phyloP scores from a whole-genome alignment of 352 stramenopile genomes.

The Pythium utonaiense region DNA sequence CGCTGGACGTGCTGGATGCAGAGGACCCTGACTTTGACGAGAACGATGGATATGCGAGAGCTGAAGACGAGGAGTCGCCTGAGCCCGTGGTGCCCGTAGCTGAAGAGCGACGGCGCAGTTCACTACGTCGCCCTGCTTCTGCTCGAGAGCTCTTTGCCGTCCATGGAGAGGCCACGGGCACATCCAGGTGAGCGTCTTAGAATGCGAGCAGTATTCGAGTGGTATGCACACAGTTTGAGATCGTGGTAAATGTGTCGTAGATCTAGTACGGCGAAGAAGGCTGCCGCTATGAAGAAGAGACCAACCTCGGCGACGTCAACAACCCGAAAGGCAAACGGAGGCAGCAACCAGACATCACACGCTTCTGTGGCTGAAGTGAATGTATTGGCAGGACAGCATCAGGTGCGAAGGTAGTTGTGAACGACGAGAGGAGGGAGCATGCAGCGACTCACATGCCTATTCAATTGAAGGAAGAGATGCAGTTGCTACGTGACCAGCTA shows the following conservation, averaged over 20 bases:
- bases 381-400: not conserved
- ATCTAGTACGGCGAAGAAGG: too few species aligned
- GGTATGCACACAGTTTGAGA: too few species aligned
- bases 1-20: slow-evolving; percentile 18
- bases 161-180: slow-evolving; percentile 10
- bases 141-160: slow-evolving; percentile 8
- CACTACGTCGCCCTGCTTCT: not conserved
- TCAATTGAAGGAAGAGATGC: slow-evolving; percentile 22
- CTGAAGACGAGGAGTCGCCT: not conserved
- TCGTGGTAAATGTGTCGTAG: too few species aligned
- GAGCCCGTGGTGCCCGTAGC: not conserved
- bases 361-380: not conserved
- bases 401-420: too few species aligned
- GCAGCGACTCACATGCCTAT: too few species aligned
- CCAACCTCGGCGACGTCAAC: slow-evolving; percentile 10
- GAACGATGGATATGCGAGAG: not conserved
- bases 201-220: too few species aligned
- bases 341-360: slow-evolving; percentile 8
- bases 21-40: not conserved
- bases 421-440: too few species aligned
- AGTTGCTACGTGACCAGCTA: slow-evolving; percentile 25
- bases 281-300: not conserved
- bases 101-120: not conserved
- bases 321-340: not conserved
- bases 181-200: slow-evolving; percentile 20